Evolutionary conservation across 2,329 filamentous ascomycete genomes (phyloP).

Genomic region (Venturia pyrina): DNA sequence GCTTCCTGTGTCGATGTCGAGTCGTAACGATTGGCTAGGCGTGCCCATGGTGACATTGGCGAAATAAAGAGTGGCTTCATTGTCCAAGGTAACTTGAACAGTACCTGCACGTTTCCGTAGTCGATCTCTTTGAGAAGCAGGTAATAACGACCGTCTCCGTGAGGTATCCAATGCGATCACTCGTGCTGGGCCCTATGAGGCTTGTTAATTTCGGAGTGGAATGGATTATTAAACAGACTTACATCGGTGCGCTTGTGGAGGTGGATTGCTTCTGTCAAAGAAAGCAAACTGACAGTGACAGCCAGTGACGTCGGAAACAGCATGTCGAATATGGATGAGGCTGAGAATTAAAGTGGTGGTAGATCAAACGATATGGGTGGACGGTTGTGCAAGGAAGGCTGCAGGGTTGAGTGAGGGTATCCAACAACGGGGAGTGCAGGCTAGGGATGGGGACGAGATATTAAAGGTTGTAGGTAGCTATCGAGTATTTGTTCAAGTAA

Average conservation of each 20-base stretch:
- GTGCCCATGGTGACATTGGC: constrained; percentile 49
- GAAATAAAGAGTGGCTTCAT: constrained; percentile 50
- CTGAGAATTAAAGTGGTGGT: neutral
- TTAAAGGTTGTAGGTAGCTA: neutral
- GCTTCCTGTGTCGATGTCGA: constrained; percentile 54
- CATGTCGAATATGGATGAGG: neutral
- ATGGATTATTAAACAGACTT: neutral
- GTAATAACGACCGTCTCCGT: neutral
- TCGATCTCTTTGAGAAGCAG: constrained; percentile 3
- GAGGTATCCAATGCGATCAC: constrained; percentile 7
- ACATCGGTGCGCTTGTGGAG: constrained; percentile 6
- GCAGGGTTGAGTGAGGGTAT: neutral
- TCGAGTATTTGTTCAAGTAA: neutral
- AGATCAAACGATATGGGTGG: neutral
- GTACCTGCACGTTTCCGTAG: constrained; percentile 7
- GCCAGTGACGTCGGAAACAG: constrained; percentile 7
- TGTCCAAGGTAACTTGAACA: constrained; percentile 34
- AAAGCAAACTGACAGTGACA: constrained; percentile 4
- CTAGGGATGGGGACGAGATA: neutral
- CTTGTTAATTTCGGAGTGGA: neutral
- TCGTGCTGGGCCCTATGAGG: constrained; percentile 2
- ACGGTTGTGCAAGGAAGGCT: neutral
- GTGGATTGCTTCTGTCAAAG: neutral
- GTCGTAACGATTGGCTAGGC: constrained; percentile 42
- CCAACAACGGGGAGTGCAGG: neutral